Conservation (phyloP, 805 yeast genomes). For the Ogataea corticis region DNA sequence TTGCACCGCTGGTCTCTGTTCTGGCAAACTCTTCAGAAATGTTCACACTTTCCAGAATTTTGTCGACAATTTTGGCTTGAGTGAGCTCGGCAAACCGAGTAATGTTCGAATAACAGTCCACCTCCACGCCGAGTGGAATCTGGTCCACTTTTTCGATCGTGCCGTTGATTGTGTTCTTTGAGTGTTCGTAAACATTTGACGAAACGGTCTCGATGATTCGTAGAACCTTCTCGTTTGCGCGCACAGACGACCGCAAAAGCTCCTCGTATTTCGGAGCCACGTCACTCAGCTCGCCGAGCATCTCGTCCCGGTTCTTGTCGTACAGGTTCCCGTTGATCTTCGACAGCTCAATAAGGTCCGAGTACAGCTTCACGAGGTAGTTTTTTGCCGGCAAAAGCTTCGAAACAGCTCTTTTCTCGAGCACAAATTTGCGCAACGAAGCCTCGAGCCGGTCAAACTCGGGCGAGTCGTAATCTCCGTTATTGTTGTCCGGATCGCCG, state of each 20-base stretch:
- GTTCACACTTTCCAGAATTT: conserved; percentile 62
- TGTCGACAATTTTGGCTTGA: conserved; percentile 64
- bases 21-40: conserved; percentile 72
- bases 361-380: conserved; percentile 68
- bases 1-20: conserved; percentile 55
- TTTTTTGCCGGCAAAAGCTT: conserved; percentile 91
- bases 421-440: conserved; percentile 77
- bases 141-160: conserved; percentile 48
- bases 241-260: conserved; percentile 50
- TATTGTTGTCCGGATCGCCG: conserved; percentile 29
- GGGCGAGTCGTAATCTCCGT: conserved; percentile 44
- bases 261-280: conserved; percentile 66
- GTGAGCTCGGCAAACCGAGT: conserved; percentile 71
- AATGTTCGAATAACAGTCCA: conserved; percentile 61
- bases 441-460: conserved; percentile 84
- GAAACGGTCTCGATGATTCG: conserved; percentile 61
- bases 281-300: conserved; percentile 50
- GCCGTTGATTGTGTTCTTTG: conserved; percentile 51
- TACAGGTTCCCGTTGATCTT: conserved; percentile 60
- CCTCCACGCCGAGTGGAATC: conserved; percentile 41
- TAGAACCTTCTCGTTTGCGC: conserved; percentile 60
- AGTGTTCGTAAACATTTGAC: conserved; percentile 56
- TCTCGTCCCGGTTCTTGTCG: conserved; percentile 46
- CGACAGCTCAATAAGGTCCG: conserved; percentile 64
- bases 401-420: conserved; percentile 86